Percentiles rank a stretch among this genome's conserved stretches.
These are phyloP conservation scores for Cucurbita maxima DNA, from an alignment of 306 rosid genomes.

Conservation along the genomic window DNA sequence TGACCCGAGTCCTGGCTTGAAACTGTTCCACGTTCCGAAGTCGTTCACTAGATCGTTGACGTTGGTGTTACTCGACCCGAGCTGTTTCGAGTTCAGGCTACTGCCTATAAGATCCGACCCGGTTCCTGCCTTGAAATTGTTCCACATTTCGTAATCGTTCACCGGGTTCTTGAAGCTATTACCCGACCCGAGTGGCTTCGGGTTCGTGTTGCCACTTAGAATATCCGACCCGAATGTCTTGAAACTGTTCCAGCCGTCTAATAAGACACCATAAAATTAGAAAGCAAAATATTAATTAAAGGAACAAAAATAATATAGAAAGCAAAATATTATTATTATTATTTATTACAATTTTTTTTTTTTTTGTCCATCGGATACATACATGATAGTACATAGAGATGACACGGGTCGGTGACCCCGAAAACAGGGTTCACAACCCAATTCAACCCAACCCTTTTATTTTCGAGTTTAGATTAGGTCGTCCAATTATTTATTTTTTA, in stretches of 20 bases:
- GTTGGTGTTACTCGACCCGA: neutral
- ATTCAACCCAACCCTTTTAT: no score
- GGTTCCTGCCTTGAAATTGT: neutral
- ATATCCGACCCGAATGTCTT: neutral
- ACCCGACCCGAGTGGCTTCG: neutral
- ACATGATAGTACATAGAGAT: no score
- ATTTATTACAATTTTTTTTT: no score
- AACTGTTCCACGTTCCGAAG: slow-evolving; percentile 10
- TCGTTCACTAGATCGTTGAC: neutral
- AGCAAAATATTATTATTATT: no score
- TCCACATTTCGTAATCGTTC: slow-evolving; percentile 5
- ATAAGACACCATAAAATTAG: no score
- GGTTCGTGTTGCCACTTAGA: neutral
- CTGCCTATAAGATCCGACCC: neutral
- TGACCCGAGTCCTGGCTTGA: neutral
- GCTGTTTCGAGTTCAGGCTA: neutral
- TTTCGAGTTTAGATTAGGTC: no score
- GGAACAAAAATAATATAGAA: no score
- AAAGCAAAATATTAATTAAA: no score
- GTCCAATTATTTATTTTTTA: no score
- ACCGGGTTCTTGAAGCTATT: neutral
- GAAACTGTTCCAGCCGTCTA: slow-evolving; percentile 11
- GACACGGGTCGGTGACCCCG: no score
- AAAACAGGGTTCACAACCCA: no score
- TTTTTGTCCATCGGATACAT: no score